These are phyloP conservation scores for Carex pumila DNA, from an alignment of 176 grass and related monocot species.

Conservation along the genomic window DNA sequence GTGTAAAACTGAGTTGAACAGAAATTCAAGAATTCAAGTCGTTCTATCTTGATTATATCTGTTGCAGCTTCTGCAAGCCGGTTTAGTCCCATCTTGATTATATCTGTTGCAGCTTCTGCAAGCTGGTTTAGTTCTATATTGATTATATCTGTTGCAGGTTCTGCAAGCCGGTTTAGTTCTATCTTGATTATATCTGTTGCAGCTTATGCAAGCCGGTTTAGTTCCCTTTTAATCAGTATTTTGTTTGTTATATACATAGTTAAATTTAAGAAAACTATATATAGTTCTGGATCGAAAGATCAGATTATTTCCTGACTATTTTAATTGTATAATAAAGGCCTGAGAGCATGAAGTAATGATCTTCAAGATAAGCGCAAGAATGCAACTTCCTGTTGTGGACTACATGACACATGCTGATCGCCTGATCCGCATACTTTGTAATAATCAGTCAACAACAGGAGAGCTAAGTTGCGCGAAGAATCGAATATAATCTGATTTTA, in stretches of 20 bases:
- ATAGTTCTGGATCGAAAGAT: background rate
- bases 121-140: background rate
- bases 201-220: background rate
- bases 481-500: background rate
- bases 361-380: background rate
- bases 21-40: background rate
- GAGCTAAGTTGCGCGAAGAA: background rate
- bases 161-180: background rate
- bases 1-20: background rate
- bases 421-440: background rate
- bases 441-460: background rate
- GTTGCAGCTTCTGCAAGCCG: background rate
- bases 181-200: background rate
- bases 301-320: background rate
- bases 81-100: background rate
- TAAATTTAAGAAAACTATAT: background rate
- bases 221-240: background rate
- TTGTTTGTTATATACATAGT: background rate
- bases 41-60: background rate
- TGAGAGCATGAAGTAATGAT: background rate
- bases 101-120: background rate
- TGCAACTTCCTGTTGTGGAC: background rate
- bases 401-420: background rate
- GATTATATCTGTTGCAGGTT: background rate
- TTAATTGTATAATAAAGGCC: background rate